Conservation (phyloP, 2,329 filamentous ascomycete species). For the Aspergillus brunneoviolaceus region DNA sequence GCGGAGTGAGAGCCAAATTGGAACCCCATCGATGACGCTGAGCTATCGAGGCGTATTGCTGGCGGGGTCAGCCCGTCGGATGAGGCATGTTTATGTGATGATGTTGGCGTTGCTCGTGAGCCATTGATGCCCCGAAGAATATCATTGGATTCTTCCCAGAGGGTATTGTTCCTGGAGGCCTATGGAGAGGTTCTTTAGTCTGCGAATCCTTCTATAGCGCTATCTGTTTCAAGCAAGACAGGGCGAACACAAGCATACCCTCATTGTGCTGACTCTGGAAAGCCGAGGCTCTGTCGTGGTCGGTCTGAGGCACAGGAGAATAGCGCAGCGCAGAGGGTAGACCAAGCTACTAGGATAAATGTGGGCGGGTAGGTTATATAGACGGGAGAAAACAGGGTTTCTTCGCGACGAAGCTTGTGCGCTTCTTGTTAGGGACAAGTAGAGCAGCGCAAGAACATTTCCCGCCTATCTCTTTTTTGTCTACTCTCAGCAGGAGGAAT, state of each 20-base stretch:
- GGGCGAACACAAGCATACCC: slow-evolving; percentile 15
- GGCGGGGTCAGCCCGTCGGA: slow-evolving; percentile 15
- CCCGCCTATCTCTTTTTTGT: background rate
- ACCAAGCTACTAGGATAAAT: background rate
- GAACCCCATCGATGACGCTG: slow-evolving; percentile 27
- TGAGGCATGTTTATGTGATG: slow-evolving; percentile 15
- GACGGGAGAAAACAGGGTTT: background rate
- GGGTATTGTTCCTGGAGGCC: slow-evolving; percentile 12
- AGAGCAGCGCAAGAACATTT: background rate
- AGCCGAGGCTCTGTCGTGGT: background rate
- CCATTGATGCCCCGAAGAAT: slow-evolving; percentile 36
- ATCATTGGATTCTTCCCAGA: slow-evolving; percentile 29
- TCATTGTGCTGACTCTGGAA: slow-evolving; percentile 10
- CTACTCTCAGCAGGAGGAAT: background rate
- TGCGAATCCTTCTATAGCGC: background rate
- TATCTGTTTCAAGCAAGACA: background rate
- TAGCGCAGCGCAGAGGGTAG: background rate
- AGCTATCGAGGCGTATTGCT: slow-evolving; percentile 21
- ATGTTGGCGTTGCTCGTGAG: slow-evolving; percentile 10
- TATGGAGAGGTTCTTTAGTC: slow-evolving; percentile 10
- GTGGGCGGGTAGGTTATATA: background rate
- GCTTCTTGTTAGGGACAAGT: background rate
- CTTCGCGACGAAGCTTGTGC: background rate
- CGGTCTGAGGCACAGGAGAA: too few species aligned
- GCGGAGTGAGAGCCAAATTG: slow-evolving; percentile 26